A percentile compares a stretch with the other conserved stretches of the same genome.
Conservation (phyloP, 495 filamentous ascomycete genomes). For the Elaphomyces granulatus region DNA sequence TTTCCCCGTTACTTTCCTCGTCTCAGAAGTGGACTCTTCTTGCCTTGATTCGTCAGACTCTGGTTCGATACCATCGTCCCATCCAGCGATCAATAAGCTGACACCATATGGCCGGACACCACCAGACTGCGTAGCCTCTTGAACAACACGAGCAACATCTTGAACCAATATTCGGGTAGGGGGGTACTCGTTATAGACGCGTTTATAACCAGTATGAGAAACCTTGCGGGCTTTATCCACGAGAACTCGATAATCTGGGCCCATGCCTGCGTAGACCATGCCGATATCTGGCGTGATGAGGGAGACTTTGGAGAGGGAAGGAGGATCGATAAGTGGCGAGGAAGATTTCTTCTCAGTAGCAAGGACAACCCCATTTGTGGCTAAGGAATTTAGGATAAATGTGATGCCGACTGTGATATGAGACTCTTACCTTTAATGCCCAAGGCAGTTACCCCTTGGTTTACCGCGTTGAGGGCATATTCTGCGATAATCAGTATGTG, state of each 20-base stretch:
- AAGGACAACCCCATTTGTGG: conserved; percentile 93
- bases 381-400: conserved; percentile 3
- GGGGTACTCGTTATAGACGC: conserved; percentile 99
- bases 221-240: conserved; percentile 97
- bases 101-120: conserved; percentile 98
- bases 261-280: conserved; percentile 99
- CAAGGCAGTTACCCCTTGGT: conserved; percentile 95
- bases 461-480: conserved; percentile 98
- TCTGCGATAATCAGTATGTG: conserved; percentile 37
- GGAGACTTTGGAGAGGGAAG: conserved; percentile 93
- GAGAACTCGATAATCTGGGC: conserved; percentile 92
- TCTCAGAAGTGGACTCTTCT: conserved; percentile 40
- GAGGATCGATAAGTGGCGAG: conserved; percentile 83
- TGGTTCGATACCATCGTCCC: conserved; percentile 91
- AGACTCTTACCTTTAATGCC: conserved; percentile 76
- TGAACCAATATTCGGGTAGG: conserved; percentile 97
- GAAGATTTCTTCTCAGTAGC: conserved; percentile 99
- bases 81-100: conserved; percentile 85
- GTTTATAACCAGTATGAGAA: conserved; percentile 98
- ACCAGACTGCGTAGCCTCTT: conserved; percentile 95
- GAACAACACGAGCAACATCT: conserved; percentile 94
- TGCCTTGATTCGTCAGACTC: conserved; percentile 42
- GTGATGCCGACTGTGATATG: neutral
- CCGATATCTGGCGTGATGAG: conserved; percentile 97
- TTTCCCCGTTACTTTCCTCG: conserved; percentile 58